Percentiles rank a stretch among this genome's conserved stretches.
phyloP scores from a whole-genome alignment of 2,329 filamentous ascomycete genomes.

The Cladophialophora yegresii region DNA sequence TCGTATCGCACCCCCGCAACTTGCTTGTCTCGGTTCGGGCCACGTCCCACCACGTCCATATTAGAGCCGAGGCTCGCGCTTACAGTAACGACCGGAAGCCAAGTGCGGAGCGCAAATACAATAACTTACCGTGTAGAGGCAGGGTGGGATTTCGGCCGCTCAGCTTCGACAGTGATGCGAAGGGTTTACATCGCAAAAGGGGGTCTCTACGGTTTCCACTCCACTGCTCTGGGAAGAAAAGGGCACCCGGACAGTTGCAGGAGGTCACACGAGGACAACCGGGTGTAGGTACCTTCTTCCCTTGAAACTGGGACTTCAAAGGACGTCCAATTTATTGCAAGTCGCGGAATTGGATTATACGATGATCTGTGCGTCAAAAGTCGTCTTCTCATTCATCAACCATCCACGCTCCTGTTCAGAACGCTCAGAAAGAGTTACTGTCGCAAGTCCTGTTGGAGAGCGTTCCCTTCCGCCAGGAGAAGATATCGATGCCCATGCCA shows the following conservation, averaged over 20 bases:
- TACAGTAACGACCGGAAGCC: background rate
- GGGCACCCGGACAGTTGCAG: background rate
- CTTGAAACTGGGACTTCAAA: background rate
- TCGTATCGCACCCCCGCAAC: background rate
- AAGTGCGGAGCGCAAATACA: background rate
- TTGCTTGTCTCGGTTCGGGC: background rate
- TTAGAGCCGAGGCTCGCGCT: slow-evolving; percentile 4
- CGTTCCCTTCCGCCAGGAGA: slow-evolving; percentile 10
- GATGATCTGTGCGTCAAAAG: background rate
- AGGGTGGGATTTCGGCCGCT: background rate
- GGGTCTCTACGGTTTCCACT: background rate
- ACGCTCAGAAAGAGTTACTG: background rate
- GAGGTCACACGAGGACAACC: background rate
- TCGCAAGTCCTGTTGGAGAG: background rate
- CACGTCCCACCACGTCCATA: background rate
- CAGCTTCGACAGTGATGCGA: background rate
- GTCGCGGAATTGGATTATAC: background rate
- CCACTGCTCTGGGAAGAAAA: background rate
- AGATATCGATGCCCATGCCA: slow-evolving; percentile 8
- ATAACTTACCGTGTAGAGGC: too few species aligned
- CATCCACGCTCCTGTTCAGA: background rate
- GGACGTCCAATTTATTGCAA: background rate
- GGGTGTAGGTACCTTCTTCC: background rate
- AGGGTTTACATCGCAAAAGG: background rate
- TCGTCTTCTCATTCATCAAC: background rate